phyloP scores from a whole-genome alignment of 1,284 basidiomycete genomes.

The Coniophora puteana region DNA sequence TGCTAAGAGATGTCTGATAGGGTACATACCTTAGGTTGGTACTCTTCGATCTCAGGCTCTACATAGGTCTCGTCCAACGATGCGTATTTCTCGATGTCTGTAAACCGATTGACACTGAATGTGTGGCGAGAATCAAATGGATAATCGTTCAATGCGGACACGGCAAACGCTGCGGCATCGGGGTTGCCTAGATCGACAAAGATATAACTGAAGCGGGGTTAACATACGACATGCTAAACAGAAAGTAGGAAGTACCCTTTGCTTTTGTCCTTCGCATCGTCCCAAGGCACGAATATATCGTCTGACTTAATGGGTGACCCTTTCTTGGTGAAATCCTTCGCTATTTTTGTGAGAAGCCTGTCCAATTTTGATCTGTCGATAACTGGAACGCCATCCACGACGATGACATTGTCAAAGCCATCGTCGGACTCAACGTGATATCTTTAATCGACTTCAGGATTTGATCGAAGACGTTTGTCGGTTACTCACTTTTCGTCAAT shows the following conservation, averaged over 20 bases:
- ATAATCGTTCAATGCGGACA: slow-evolving; percentile 80
- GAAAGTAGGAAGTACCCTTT: slow-evolving; percentile 61
- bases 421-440: slow-evolving; percentile 80
- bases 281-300: slow-evolving; percentile 83
- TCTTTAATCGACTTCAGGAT: slow-evolving; percentile 38
- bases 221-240: slow-evolving; percentile 5
- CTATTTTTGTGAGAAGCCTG: slow-evolving; percentile 74
- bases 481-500: slow-evolving; percentile 84
- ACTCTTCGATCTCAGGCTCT: slow-evolving; percentile 80
- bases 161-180: slow-evolving; percentile 81
- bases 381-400: slow-evolving; percentile 84
- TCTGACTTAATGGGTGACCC: slow-evolving; percentile 76
- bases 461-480: slow-evolving; percentile 1
- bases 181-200: slow-evolving; percentile 87
- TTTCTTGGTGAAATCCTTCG: slow-evolving; percentile 79
- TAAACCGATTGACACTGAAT: slow-evolving; percentile 89
- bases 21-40: slow-evolving; percentile 67
- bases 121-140: slow-evolving; percentile 92
- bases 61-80: slow-evolving; percentile 82
- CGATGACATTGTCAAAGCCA: slow-evolving; percentile 82
- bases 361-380: slow-evolving; percentile 83
- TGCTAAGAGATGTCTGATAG: slow-evolving; percentile 6
- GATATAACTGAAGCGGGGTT: slow-evolving; percentile 56
- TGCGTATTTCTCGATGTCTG: slow-evolving; percentile 87
- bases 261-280: slow-evolving; percentile 73